phyloP scores from a whole-genome alignment of 768 basidiomycete genomes.

The Coprinellus aureogranulatus region DNA sequence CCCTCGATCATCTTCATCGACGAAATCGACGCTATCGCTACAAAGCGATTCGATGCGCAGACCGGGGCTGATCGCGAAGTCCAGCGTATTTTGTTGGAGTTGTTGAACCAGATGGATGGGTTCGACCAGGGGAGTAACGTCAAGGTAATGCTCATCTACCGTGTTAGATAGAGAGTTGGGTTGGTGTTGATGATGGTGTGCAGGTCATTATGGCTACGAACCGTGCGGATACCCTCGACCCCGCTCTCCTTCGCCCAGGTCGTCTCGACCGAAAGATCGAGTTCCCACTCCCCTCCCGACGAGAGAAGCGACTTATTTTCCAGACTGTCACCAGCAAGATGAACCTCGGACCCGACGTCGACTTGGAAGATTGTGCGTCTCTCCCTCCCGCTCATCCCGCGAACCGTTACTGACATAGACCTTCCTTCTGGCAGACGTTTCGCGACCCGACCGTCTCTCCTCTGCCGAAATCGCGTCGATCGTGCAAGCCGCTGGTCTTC shows the following conservation, averaged over 20 bases:
- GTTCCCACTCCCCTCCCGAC: slow-evolving; percentile 89
- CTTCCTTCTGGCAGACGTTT: slow-evolving; percentile 72
- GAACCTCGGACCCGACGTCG: slow-evolving; percentile 97
- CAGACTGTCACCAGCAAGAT: slow-evolving; percentile 96
- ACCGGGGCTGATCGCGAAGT: slow-evolving; percentile 99
- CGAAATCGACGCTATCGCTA: slow-evolving; percentile 97
- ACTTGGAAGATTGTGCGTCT: slow-evolving; percentile 91
- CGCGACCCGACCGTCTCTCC: slow-evolving; percentile 91
- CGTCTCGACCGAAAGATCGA: slow-evolving; percentile 98
- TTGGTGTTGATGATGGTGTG: slow-evolving; percentile 3
- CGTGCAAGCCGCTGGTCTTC: slow-evolving; percentile 94
- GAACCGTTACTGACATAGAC: slow-evolving; percentile 14
- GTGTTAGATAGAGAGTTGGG: slow-evolving; percentile 13
- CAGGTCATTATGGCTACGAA: slow-evolving; percentile 99
- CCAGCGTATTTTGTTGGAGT: slow-evolving; percentile 93
- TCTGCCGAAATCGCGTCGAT: slow-evolving; percentile 95
- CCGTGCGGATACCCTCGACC: slow-evolving; percentile 96
- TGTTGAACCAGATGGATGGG: slow-evolving; percentile 99
- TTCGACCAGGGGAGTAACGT: slow-evolving; percentile 99
- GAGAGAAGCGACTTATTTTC: slow-evolving; percentile 96
- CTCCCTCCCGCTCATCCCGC: neutral
- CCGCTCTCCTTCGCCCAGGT: slow-evolving; percentile 94
- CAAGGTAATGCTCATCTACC: too few species aligned
- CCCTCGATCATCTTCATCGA: slow-evolving; percentile 99
- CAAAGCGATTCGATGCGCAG: slow-evolving; percentile 99